Conservation (phyloP, 2,329 filamentous ascomycete species). For the Penicillium sp. region DNA sequence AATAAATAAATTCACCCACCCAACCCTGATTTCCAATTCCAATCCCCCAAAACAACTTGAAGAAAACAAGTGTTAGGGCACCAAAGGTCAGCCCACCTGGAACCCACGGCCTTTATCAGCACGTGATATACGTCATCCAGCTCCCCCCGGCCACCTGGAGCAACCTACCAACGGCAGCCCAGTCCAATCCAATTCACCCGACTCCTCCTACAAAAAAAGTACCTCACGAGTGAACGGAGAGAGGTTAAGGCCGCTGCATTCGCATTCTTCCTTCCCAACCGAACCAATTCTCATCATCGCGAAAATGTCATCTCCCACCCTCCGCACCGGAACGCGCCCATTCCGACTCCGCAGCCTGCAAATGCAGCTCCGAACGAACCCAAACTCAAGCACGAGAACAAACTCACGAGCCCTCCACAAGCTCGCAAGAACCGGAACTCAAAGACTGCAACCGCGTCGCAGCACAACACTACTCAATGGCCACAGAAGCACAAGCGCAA, state of each 20-base stretch:
- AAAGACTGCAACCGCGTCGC: background rate
- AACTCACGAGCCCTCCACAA: background rate
- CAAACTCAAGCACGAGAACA: background rate
- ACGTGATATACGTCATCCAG: constrained; percentile 1
- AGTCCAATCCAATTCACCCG: background rate
- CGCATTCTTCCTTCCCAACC: background rate
- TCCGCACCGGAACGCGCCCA: background rate
- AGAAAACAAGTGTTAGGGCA: background rate
- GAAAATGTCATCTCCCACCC: background rate
- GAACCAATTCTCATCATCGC: background rate
- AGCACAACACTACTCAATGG: background rate
- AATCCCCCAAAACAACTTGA: background rate
- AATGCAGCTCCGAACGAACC: background rate
- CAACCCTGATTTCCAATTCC: background rate
- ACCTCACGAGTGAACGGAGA: background rate
- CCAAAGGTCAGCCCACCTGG: constrained; percentile 1
- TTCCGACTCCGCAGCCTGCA: background rate
- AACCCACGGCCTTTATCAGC: background rate
- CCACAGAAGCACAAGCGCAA: background rate
- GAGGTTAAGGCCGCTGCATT: background rate
- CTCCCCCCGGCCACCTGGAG: background rate
- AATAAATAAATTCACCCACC: background rate
- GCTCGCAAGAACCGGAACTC: background rate
- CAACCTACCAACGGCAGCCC: too few species aligned
- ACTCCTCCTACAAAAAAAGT: background rate